Base-by-base conservation (phyloP, 1,284 basidiomycete species). In the Inonotus hispidus region DNA sequence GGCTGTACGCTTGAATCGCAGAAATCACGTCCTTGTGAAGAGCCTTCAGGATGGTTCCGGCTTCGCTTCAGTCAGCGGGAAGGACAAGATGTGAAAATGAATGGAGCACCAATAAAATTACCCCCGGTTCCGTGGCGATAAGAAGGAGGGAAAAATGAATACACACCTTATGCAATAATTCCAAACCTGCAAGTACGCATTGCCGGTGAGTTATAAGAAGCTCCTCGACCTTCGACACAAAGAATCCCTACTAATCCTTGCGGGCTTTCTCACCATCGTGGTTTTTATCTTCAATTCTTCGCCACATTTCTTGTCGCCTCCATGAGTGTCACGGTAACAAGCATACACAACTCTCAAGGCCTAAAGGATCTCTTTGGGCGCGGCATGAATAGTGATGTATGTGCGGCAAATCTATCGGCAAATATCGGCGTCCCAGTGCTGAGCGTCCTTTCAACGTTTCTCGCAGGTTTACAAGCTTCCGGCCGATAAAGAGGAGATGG, bases 391-490 rank as follows among this genome's bases (percentile, higher is more conserved):
- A 60, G 59, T 38, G 54, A 63, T 29, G 58, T 60, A 27, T n/a
- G 59, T 52, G 11, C 10, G 5, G 27, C 11, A 16, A 21, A 11
- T 8, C 37, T 35, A 6, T 37, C 10, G 50, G 3, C 16, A 11
- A 29, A 23, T 2, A 19, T 27, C 21, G 37, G 16, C n/a, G 23
- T 55, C 16, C 16, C 16, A 4, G 6, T 39, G 43, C 27, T 53
- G 19, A 25, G 49, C 13, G 21, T 46, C 45, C 46, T 13, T 46
- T 23, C 16, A n/a, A 43, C 41, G 8, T n/a, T 10, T 23, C 27
- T 27, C 16, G n/a, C 53, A 63, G 62, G 21, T 53, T 6, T 63
- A 63, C 54, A 60, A 60, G 41, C 54, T 63, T 25, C 62, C 62
- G 2, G 58, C 62, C 37, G 62, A 63, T 47, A 54, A 57, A 29